Conservation (phyloP, 2,329 filamentous ascomycete species). For the Stagonosporopsis vannaccii region DNA sequence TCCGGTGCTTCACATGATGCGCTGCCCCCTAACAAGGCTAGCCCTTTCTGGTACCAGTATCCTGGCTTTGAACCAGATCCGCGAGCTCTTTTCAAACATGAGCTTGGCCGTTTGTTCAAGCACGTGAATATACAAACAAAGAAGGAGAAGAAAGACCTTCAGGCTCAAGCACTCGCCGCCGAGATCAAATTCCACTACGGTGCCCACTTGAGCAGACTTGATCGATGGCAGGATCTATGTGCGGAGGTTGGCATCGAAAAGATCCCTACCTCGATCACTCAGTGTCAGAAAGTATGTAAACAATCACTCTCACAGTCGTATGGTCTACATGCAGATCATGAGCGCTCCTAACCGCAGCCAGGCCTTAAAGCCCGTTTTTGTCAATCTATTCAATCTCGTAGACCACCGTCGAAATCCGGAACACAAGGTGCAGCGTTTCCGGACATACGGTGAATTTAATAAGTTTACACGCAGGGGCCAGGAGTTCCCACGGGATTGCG, state of each 20-base stretch:
- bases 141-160: slow-evolving; percentile 6
- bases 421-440: slow-evolving; percentile 19
- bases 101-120: slow-evolving; percentile 29
- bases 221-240: slow-evolving; percentile 38
- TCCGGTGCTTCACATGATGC: not conserved
- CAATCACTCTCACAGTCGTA: not conserved
- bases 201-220: slow-evolving; percentile 21
- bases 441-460: slow-evolving; percentile 24
- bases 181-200: slow-evolving; percentile 34
- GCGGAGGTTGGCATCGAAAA: slow-evolving; percentile 29
- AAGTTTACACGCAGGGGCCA: slow-evolving; percentile 23
- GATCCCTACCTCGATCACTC: slow-evolving; percentile 27
- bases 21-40: slow-evolving; percentile 1
- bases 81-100: slow-evolving; percentile 25
- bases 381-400: slow-evolving; percentile 37
- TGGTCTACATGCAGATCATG: not conserved
- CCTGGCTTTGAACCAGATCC: slow-evolving; percentile 25
- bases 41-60: slow-evolving; percentile 29
- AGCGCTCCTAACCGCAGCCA: slow-evolving; percentile 14
- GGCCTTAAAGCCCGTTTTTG: slow-evolving; percentile 28
- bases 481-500: slow-evolving; percentile 26
- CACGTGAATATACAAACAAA: slow-evolving; percentile 2
- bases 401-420: slow-evolving; percentile 33
- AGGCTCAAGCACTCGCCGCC: slow-evolving; percentile 24
- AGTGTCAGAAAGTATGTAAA: slow-evolving; percentile 29